Conservation (phyloP, 257 asterid species). For the Solanum arcanum region DNA sequence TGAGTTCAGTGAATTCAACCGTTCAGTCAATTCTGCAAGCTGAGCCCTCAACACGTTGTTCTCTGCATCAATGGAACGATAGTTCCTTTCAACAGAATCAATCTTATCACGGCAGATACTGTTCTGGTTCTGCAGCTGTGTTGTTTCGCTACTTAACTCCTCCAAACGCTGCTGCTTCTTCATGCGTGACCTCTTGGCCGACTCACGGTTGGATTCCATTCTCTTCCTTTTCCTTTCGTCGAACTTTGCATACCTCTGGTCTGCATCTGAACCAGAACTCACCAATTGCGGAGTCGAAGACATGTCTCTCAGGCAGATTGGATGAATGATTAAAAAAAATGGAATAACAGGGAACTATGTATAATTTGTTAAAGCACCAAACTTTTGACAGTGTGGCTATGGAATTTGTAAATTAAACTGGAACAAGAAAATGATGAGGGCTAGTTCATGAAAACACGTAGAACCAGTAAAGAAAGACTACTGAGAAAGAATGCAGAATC, state of each 20-base stretch:
- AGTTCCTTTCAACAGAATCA: conserved; percentile 25
- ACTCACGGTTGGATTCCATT: conserved; percentile 75
- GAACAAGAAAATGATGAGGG: not conserved
- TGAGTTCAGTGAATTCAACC: conserved; percentile 49
- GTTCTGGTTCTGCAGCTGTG: conserved; percentile 37
- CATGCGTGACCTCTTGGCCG: conserved; percentile 74
- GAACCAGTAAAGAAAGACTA: conserved; percentile 85
- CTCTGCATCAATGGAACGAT: conserved; percentile 23
- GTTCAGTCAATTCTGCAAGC: conserved; percentile 59
- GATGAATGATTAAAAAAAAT: not conserved
- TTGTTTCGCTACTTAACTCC: conserved; percentile 35
- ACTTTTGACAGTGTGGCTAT: not conserved
- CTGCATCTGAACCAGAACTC: conserved; percentile 35
- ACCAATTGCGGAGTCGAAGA: conserved; percentile 24
- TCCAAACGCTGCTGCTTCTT: conserved; percentile 59
- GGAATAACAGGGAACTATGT: not conserved
- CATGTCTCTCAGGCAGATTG: conserved; percentile 4
- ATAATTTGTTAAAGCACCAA: not conserved
- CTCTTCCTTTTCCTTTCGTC: conserved; percentile 72
- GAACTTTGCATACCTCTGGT: conserved; percentile 13
- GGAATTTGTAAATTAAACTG: not conserved
- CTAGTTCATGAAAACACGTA: conserved; percentile 64
- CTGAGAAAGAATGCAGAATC: conserved; percentile 81
- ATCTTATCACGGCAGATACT: conserved; percentile 33
- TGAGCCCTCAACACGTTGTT: conserved; percentile 73